Evolutionary conservation across 352 stramenopile genomes (phyloP).

Genomic region (Phytophthora cryptogea): DNA sequence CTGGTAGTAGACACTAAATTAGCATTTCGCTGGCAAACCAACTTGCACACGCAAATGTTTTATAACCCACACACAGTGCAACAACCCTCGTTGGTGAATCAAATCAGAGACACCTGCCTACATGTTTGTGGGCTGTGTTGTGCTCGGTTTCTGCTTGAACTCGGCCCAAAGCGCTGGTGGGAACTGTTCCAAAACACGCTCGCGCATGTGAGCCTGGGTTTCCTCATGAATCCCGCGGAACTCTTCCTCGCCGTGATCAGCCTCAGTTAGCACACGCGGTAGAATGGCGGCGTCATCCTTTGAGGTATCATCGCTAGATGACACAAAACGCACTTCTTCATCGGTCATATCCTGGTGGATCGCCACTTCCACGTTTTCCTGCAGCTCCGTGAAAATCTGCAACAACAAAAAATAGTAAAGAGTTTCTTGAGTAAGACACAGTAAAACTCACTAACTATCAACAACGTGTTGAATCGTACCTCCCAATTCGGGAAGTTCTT

Average conservation of each 20-base stretch:
- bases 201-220: constrained; percentile 68
- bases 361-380: constrained; percentile 44
- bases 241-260: constrained; percentile 55
- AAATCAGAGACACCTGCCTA: constrained; percentile 14
- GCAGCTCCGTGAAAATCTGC: constrained; percentile 69
- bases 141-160: constrained; percentile 44
- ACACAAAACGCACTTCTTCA: constrained; percentile 59
- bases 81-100: constrained; percentile 4
- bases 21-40: constrained; percentile 5
- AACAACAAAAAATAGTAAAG: background rate
- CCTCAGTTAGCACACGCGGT: constrained; percentile 51
- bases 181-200: constrained; percentile 68
- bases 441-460: background rate
- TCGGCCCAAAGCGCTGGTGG: constrained; percentile 59
- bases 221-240: constrained; percentile 56
- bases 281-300: constrained; percentile 5
- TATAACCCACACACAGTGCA: constrained; percentile 18
- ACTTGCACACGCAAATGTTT: constrained; percentile 22
- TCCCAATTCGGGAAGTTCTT: constrained; percentile 70
- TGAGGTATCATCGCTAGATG: constrained; percentile 4
- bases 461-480: constrained; percentile 26
- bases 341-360: constrained; percentile 53
- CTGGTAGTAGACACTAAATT: constrained; percentile 12
- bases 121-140: constrained; percentile 5
- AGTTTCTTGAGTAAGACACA: background rate